Conservation (phyloP, 2,329 filamentous ascomycete genomes). For the Neopestalotiopsis sp. region DNA sequence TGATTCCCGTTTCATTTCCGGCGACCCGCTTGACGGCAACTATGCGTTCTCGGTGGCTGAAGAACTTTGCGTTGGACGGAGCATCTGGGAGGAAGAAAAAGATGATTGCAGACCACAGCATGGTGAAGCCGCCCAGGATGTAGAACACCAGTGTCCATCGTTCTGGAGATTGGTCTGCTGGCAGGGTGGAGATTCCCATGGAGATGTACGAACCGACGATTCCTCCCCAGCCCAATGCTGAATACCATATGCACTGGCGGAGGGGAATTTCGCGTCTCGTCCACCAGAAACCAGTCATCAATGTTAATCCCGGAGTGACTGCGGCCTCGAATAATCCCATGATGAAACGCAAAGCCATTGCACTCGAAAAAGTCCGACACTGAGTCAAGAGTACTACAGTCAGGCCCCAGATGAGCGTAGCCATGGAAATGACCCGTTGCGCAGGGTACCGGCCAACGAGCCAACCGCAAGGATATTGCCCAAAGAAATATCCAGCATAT, state of each 20-base stretch:
- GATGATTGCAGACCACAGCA: conserved; percentile 30
- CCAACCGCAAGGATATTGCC: conserved; percentile 46
- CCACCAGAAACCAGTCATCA: conserved; percentile 43
- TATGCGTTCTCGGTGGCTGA: conserved; percentile 26
- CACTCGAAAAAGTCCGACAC: conserved; percentile 26
- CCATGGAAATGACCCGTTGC: conserved; percentile 38
- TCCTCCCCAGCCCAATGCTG: conserved; percentile 34
- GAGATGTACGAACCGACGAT: conserved; percentile 15
- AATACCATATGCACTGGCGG: conserved; percentile 40
- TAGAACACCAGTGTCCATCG: conserved; percentile 33
- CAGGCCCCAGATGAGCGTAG: conserved; percentile 38
- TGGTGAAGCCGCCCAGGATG: conserved; percentile 30
- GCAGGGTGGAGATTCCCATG: conserved; percentile 35
- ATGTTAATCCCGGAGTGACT: conserved; percentile 31
- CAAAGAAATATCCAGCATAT: conserved; percentile 46
- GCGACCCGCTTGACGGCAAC: conserved; percentile 34
- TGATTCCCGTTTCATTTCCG: conserved; percentile 24
- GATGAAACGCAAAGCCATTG: conserved; percentile 31
- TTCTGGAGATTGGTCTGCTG: conserved; percentile 28
- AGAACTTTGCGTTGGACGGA: conserved; percentile 33
- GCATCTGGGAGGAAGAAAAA: conserved; percentile 32
- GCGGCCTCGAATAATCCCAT: conserved; percentile 34
- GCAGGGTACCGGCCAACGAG: conserved; percentile 42
- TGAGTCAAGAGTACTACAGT: conserved; percentile 40
- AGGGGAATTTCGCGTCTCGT: conserved; percentile 40